Conservation (phyloP, 345 rosid genomes). For the Arabidopsis arenosa region DNA sequence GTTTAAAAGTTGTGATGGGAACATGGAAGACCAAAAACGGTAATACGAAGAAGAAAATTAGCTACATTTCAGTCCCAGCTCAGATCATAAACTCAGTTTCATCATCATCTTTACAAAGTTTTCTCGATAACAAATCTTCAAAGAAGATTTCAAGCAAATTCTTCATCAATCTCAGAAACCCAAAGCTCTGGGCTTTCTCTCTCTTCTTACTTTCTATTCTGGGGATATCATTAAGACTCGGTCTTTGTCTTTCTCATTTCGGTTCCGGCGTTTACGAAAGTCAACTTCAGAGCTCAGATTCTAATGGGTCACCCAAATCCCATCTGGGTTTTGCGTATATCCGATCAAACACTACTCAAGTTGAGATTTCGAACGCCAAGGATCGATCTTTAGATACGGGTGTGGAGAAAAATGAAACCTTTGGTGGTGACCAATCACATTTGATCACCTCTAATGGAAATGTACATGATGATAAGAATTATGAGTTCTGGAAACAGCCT, state of each 20-base stretch:
- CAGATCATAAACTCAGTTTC: constrained; percentile 60
- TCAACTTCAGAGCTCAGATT: constrained; percentile 39
- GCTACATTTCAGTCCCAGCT: constrained; percentile 66
- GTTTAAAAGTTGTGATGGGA: constrained; percentile 47
- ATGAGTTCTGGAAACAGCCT: constrained; percentile 96
- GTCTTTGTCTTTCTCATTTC: constrained; percentile 55
- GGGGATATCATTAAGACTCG: constrained; percentile 50
- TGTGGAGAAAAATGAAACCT: constrained; percentile 34
- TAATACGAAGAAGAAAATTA: constrained; percentile 52
- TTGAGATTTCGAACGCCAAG: constrained; percentile 16
- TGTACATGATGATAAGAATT: constrained; percentile 35
- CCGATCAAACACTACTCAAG: constrained; percentile 25
- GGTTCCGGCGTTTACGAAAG: constrained; percentile 31
- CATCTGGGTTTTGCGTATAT: constrained; percentile 40
- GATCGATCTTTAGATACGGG: constrained; percentile 25
- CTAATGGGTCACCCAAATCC: constrained; percentile 33
- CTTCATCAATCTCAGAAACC: constrained; percentile 44
- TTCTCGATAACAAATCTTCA: constrained; percentile 50
- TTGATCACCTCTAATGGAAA: constrained; percentile 18
- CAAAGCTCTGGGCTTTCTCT: constrained; percentile 59
- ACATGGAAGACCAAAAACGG: constrained; percentile 42
- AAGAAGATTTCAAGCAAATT: constrained; percentile 43
- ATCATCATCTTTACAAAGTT: constrained; percentile 64
- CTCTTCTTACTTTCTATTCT: constrained; percentile 65
- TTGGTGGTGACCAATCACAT: constrained; percentile 24